Evolutionary conservation across 768 basidiomycete species (phyloP).

Genomic region (Russula griseocarnosa): DNA sequence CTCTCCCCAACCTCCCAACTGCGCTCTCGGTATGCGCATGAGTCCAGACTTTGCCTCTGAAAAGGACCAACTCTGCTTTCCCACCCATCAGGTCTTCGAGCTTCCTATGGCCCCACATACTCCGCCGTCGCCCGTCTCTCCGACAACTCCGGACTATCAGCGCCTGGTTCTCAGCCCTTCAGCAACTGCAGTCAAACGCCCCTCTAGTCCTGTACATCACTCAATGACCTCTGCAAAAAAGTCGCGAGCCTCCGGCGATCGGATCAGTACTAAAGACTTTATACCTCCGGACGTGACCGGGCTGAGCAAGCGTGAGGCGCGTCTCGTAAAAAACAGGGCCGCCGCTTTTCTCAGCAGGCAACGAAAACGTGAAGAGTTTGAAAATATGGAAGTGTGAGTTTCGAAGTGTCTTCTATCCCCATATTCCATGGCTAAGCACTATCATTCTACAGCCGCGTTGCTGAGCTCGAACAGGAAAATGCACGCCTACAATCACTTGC

Average conservation of each 20-base stretch:
- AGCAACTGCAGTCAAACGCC: conserved; percentile 30
- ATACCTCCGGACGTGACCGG: conserved; percentile 85
- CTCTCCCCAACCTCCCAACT: conserved; percentile 35
- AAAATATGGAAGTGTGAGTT: conserved; percentile 84
- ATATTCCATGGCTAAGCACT: conserved; percentile 10
- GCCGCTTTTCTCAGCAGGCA: conserved; percentile 90
- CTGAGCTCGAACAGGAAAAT: conserved; percentile 81
- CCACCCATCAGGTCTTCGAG: conserved; percentile 73
- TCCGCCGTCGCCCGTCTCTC: conserved; percentile 35
- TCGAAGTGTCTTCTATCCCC: conserved; percentile 24
- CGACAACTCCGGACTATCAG: conserved; percentile 32
- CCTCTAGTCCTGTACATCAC: conserved; percentile 32
- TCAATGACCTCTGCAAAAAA: conserved; percentile 39
- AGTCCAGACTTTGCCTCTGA: conserved; percentile 44
- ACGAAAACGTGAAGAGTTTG: conserved; percentile 89
- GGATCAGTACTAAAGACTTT: conserved; percentile 72
- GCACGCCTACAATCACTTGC: conserved; percentile 62
- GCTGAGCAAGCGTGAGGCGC: conserved; percentile 84
- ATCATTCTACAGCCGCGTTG: conserved; percentile 59
- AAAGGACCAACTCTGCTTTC: conserved; percentile 52
- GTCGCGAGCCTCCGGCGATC: conserved; percentile 44
- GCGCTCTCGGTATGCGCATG: conserved; percentile 51
- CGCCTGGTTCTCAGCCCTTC: conserved; percentile 20
- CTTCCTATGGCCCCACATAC: conserved; percentile 39
- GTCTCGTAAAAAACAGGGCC: conserved; percentile 87